These are phyloP conservation scores for Aspergillus chevalieri DNA, from an alignment of 2,329 filamentous ascomycete species.

Conservation along the genomic window DNA sequence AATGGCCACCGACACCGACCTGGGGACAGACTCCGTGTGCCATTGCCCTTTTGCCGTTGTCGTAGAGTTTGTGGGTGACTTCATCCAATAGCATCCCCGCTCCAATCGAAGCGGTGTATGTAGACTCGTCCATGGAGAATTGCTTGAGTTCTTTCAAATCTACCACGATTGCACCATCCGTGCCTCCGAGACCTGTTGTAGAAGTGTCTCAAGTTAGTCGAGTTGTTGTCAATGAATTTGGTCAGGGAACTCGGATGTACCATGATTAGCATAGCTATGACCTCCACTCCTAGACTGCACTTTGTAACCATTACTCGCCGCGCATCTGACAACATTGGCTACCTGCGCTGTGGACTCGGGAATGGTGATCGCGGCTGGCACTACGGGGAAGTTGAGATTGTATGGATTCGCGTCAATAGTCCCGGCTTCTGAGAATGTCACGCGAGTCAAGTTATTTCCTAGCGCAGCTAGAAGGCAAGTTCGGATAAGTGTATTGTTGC, in stretches of 20 bases:
- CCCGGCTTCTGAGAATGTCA: conserved; percentile 7
- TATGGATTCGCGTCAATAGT: conserved; percentile 12
- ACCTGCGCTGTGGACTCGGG: conserved; percentile 37
- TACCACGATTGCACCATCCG: conserved; percentile 25
- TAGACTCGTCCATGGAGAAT: conserved; percentile 26
- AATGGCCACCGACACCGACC: conserved; percentile 37
- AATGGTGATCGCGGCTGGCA: conserved; percentile 28
- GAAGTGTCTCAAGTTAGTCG: background rate
- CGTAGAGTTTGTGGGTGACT: conserved; percentile 24
- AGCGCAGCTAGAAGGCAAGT: conserved; percentile 18
- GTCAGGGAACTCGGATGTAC: conserved; percentile 15
- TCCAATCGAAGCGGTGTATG: conserved; percentile 30
- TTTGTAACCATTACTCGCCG: conserved; percentile 36
- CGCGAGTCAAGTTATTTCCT: conserved; percentile 2
- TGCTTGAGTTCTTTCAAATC: conserved; percentile 26
- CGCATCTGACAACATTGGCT: conserved; percentile 43
- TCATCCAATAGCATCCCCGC: conserved; percentile 29
- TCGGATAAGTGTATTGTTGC: no score
- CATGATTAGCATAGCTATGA: conserved; percentile 50
- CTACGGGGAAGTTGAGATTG: conserved; percentile 21
- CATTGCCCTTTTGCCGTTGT: conserved; percentile 27
- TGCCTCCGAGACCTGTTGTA: conserved; percentile 26
- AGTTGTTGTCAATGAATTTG: background rate
- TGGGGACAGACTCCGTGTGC: conserved; percentile 34
- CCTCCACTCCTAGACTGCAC: conserved; percentile 50